Evolutionary conservation across 2,329 filamentous ascomycete species (phyloP), one percentile per base, ranked within the genome.

Genomic region (Blastomyces parvus): DNA sequence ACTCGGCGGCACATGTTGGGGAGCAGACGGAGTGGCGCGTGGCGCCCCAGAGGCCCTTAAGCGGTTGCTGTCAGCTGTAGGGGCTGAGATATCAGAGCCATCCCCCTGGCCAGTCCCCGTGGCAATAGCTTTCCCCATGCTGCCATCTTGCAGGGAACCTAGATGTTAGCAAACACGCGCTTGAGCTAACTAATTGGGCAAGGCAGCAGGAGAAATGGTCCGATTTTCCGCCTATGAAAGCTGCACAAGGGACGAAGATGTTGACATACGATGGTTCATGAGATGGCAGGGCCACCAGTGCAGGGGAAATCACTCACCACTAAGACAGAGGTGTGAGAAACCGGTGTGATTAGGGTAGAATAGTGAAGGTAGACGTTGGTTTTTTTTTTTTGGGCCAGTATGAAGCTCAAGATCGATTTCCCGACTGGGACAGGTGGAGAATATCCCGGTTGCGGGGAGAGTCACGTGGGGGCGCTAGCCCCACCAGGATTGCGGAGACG

Each of bases 71-170:
- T 22, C 44, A 30, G 17, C 42, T 59, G 50, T 19, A 46, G 42
- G 25, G 25, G 40, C 4, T 13, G 48, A 33, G 61, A 17, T 57
- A 52, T 63, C 36, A 42, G 55, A 59, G 40, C 27, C 22, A 46
- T 44, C 42, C n/a, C 27, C 48, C 42, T 64, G 40, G 59, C 62
- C 53, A 40, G 36, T 48, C 40, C 40, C 52, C 59, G 66, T 59
- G 58, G 65, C 64, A 63, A 63, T 61, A 61, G 64, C 65, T 65
- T 70, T 70, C 64, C 67, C 67, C 71, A 72, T 73, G 59, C 60
- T 72, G 65, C 70, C 71, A 72, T 72, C 62, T 60, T 63, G n/a
- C 19, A 59, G 38, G 36, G 33, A 30, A 38, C 44, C 58, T 44
- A 25, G 9, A 36, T 55, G 33, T 63, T 25, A 65, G 57, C 61